Conservation (phyloP, 768 basidiomycete genomes). For the Lyophyllum decastes region DNA sequence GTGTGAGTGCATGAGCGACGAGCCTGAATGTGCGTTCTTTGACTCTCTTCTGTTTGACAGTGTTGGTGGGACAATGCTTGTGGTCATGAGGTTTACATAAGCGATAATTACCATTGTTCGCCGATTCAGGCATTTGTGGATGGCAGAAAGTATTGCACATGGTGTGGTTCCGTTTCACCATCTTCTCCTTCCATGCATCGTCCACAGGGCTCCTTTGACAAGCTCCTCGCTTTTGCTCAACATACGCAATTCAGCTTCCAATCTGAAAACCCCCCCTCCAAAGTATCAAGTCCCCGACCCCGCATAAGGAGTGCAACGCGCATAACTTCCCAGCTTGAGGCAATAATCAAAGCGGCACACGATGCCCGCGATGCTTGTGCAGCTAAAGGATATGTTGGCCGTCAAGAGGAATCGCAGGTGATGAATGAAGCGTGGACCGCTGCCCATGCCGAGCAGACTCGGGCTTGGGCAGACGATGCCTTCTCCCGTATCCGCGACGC, state of each 20-base stretch:
- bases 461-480: constrained; percentile 5
- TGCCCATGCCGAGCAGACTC: neutral
- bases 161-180: no score
- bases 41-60: neutral
- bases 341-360: neutral
- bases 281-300: neutral
- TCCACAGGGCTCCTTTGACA: neutral
- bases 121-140: neutral
- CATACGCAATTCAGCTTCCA: neutral
- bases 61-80: constrained; percentile 5
- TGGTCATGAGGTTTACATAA: neutral
- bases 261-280: neutral
- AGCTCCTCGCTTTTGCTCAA: neutral
- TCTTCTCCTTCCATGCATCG: neutral
- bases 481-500: neutral
- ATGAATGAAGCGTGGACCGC: neutral
- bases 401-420: neutral
- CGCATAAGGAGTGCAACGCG: neutral
- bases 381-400: neutral
- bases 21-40: neutral
- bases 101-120: neutral
- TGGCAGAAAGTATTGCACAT: no score
- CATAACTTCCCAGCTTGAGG: constrained; percentile 1
- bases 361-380: neutral
- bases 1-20: neutral